These are phyloP conservation scores for Saccharomyces jurei DNA, from an alignment of 805 yeast species.

Conservation along the genomic window DNA sequence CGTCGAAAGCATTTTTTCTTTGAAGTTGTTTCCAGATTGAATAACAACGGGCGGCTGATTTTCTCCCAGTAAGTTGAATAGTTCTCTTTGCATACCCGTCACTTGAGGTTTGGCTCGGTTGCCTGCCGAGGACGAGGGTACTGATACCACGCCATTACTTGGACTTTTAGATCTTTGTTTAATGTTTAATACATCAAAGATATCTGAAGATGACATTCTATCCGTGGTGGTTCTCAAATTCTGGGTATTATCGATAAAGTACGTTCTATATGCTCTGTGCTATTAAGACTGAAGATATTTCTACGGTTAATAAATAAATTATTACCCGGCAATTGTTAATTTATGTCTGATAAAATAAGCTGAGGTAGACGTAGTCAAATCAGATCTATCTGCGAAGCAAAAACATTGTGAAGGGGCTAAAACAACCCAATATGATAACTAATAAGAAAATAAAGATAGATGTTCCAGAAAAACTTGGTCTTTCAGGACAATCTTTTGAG, in stretches of 20 bases:
- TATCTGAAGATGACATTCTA: slow-evolving; percentile 45
- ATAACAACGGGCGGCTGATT: slow-evolving; percentile 79
- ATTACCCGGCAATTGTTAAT: not conserved
- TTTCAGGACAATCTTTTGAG: slow-evolving; percentile 42
- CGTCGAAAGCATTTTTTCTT: slow-evolving; percentile 52
- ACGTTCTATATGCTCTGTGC: not conserved
- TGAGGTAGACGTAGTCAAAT: not conserved
- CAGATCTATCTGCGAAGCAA: no score
- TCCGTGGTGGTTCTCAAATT: not conserved
- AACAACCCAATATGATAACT: not conserved
- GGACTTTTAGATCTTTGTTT: slow-evolving; percentile 31
- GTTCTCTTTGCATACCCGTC: slow-evolving; percentile 81
- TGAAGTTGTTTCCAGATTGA: slow-evolving; percentile 41
- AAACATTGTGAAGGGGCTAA: not conserved
- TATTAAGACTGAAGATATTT: no score
- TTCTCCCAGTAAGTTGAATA: slow-evolving; percentile 82
- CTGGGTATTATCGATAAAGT: not conserved
- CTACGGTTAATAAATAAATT: not conserved
- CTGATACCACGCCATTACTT: slow-evolving; percentile 10
- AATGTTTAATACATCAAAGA: slow-evolving; percentile 69
- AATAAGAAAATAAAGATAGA: slow-evolving; percentile 45
- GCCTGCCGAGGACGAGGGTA: slow-evolving; percentile 1
- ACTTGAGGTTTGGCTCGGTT: slow-evolving; percentile 24
- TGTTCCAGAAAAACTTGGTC: slow-evolving; percentile 48
- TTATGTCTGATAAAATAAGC: not conserved